Evolutionary conservation across 1,284 basidiomycete genomes (phyloP), one percentile per base, ranked within the genome.

Genomic region (Lignosus rhinocerotis): DNA sequence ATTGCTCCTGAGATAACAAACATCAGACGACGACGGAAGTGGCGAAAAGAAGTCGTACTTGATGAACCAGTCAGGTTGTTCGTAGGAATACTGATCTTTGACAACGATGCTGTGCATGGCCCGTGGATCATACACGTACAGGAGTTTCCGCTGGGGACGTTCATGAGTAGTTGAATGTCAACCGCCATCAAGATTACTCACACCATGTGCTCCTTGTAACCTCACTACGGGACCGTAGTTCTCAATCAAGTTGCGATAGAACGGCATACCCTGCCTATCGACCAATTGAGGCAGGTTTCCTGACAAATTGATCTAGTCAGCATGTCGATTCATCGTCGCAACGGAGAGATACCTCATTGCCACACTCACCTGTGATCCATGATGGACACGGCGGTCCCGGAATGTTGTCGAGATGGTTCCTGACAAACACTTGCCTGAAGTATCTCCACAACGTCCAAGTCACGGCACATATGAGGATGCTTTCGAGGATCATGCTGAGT

Each of bases 31-130:
- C 11, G 12, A 17, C 11, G n/a, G 21, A n/a, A 42, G 38, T n/a
- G 3, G 14, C 12, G 16, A 57, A 50, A 31, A 45, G 39, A 58
- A 46, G n/a, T 25, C 45, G 21, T 33, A 64, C 63, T 62, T 60
- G 58, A 64, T 64, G 34, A 64, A 64, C 63, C 63, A 64, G 51
- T 61, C 58, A 1, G 63, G 60, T 56, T 71, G 68, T 31, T 72
- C 70, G 55, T 71, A 75, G 31, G 62, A 60, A 42, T 71, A 62
- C 48, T 71, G 69, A 33, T 76, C 73, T 53, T 73, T 75, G 32
- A 72, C 65, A 6, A 75, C 44, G 17, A 76, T 68, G 42, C 65
- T 68, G 31, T 71, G 66, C 53, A 73, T 62, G 1, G 72, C 72
- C 30, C 53, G 49, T 2, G 72, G 69, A 47, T 73, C 71, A 44